A percentile compares a stretch with the other conserved stretches of the same genome.
Evolutionary conservation across 345 rosid genomes (phyloP).

Genomic region (Pseudoturritis turrita): DNA sequence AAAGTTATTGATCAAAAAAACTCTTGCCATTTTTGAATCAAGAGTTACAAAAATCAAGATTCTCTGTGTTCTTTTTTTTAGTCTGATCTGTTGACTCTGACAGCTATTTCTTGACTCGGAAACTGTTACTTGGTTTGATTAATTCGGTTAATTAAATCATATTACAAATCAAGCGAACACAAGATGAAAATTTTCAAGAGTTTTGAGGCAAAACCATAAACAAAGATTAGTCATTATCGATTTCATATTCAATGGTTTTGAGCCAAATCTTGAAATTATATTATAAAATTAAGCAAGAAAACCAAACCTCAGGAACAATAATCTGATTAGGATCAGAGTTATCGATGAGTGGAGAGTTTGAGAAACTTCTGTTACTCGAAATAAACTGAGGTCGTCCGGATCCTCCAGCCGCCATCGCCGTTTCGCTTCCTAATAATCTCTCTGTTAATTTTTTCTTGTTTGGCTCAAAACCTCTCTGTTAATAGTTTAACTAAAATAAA

Average conservation of each 20-base stretch:
- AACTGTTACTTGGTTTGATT: background rate
- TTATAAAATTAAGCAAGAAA: background rate
- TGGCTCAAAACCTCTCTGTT: background rate
- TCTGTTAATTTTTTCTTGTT: too few species aligned
- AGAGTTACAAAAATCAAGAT: background rate
- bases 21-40: background rate
- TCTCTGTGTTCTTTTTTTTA: background rate
- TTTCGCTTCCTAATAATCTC: background rate
- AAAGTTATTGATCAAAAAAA: background rate
- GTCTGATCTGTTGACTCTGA: conserved; percentile 6
- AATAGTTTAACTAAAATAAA: background rate
- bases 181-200: background rate
- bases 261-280: background rate
- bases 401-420: conserved; percentile 36
- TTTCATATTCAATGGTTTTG: too few species aligned
- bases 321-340: conserved; percentile 54
- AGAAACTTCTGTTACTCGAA: conserved; percentile 48
- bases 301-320: conserved; percentile 72
- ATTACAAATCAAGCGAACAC: background rate
- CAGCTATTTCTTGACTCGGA: background rate
- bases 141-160: background rate
- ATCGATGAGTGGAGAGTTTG: conserved; percentile 64
- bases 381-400: conserved; percentile 75
- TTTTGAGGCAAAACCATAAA: background rate
- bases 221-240: background rate